Conservation (phyloP, 176 grass and related monocot genomes). For the Hordeum vulgare region MorexV3_pseudomolecules_assembly NC_058519.1:617645669-617646168, state of each 20-base stretch:
- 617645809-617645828: constrained; percentile 34
- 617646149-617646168: no score
- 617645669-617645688: neutral
- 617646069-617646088: neutral
- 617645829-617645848: constrained; percentile 49
- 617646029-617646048: neutral
- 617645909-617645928: constrained; percentile 13
- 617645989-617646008: neutral
- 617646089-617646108: neutral
- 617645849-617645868: constrained; percentile 15
- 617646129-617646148: neutral
- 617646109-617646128: neutral
- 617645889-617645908: constrained; percentile 50
- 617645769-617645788: constrained; percentile 37
- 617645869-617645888: constrained; percentile 37
- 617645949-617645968: neutral
- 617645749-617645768: constrained; percentile 23
- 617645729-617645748: neutral
- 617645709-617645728: constrained; percentile 27
- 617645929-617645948: neutral
- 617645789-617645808: constrained; percentile 35
- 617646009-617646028: neutral
- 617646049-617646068: neutral
- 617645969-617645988: neutral
- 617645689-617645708: constrained; percentile 13